Conservation (phyloP, 2,329 filamentous ascomycete species). For the Aschersonia sp. region DNA sequence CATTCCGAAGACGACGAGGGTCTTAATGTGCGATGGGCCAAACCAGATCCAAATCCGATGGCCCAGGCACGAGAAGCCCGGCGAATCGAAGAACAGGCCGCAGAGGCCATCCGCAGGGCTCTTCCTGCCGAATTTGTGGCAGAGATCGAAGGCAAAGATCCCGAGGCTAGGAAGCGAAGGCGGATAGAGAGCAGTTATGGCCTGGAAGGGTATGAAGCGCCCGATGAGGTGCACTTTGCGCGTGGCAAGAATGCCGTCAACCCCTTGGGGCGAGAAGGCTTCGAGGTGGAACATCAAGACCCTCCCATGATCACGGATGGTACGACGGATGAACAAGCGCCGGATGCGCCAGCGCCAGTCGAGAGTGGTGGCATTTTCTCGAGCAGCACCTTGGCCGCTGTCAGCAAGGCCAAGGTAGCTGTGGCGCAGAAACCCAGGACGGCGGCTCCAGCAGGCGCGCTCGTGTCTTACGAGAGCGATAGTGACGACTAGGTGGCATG, state of each 20-base stretch:
- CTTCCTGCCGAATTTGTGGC: constrained; percentile 83
- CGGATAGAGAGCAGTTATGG: constrained; percentile 85
- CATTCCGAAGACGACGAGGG: constrained; percentile 56
- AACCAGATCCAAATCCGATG: constrained; percentile 88
- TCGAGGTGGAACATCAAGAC: constrained; percentile 50
- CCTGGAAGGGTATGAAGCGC: constrained; percentile 80
- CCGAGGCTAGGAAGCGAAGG: constrained; percentile 73
- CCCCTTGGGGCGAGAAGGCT: constrained; percentile 39
- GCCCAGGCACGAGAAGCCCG: constrained; percentile 84
- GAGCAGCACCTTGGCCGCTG: constrained; percentile 63
- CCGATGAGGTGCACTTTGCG: constrained; percentile 87
- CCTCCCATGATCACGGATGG: constrained; percentile 42
- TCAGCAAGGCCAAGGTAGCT: constrained; percentile 45
- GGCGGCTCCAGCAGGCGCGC: constrained; percentile 44
- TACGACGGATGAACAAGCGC: constrained; percentile 25
- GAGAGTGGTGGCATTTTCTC: constrained; percentile 58
- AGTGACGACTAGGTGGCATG: constrained; percentile 42
- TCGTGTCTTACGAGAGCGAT: constrained; percentile 85
- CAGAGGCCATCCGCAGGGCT: constrained; percentile 79
- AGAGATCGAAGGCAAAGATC: constrained; percentile 84
- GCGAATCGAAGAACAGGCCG: constrained; percentile 87
- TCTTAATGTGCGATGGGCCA: constrained; percentile 93
- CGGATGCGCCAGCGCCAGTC: constrained; percentile 21
- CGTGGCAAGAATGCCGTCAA: constrained; percentile 57
- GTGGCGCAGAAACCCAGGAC: constrained; percentile 40